phyloP scores from a whole-genome alignment of 495 filamentous ascomycete genomes.

The Neurospora pannonica region DNA sequence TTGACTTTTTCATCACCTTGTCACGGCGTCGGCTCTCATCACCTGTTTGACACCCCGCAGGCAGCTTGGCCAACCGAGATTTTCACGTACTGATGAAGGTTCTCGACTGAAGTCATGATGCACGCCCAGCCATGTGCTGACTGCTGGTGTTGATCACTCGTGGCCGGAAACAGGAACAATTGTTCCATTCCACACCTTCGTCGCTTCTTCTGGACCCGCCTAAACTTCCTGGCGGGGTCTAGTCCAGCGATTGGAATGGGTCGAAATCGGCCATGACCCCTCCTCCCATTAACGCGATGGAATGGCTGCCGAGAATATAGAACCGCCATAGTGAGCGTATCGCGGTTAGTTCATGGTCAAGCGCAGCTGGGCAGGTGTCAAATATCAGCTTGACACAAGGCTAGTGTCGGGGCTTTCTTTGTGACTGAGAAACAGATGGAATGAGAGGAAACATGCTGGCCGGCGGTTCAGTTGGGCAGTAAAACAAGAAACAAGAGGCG shows the following conservation, averaged over 20 bases:
- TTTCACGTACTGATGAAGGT: background rate
- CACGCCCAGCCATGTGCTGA: background rate
- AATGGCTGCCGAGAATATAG: background rate
- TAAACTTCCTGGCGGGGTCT: background rate
- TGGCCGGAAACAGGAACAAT: background rate
- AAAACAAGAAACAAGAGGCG: background rate
- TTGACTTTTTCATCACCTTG: background rate
- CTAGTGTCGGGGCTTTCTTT: background rate
- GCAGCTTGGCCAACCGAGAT: background rate
- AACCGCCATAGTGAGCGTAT: background rate
- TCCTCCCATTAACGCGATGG: background rate
- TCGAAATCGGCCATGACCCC: background rate
- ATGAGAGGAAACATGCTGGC: background rate
- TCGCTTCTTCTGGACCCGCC: background rate
- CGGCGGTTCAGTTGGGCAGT: background rate
- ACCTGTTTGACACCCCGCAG: background rate
- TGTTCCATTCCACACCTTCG: background rate
- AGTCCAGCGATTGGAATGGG: background rate
- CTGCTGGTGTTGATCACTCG: background rate
- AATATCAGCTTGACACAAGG: background rate
- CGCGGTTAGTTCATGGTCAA: background rate
- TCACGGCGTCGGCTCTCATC: background rate
- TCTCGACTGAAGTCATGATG: background rate
- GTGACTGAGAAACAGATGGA: background rate
- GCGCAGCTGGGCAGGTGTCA: background rate